phyloP scores from a whole-genome alignment of 1,284 basidiomycete genomes.

The Sporisorium iseilematis-ciliati region DNA sequence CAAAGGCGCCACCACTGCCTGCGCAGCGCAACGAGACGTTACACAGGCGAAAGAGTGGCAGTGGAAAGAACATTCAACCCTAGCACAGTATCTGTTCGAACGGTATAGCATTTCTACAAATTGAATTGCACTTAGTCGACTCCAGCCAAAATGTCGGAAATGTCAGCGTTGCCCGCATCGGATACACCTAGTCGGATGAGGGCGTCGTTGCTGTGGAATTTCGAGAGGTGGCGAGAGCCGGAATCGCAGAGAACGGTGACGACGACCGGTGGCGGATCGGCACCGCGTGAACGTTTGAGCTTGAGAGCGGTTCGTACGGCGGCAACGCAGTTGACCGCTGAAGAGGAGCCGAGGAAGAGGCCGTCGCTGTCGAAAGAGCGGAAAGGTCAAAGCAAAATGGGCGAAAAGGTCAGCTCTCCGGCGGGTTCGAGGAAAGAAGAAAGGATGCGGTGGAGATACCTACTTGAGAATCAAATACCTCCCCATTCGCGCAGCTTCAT shows the following conservation, averaged over 20 bases:
- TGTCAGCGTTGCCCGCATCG: slow-evolving; percentile 55
- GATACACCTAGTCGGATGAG: slow-evolving; percentile 49
- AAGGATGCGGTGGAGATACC: no score
- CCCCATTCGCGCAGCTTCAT: slow-evolving; percentile 66
- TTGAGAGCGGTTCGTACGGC: slow-evolving; percentile 74
- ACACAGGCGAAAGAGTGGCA: slow-evolving; percentile 38
- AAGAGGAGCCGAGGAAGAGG: slow-evolving; percentile 93
- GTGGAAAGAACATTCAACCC: slow-evolving; percentile 29
- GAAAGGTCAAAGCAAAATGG: no score
- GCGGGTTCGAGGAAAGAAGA: no score
- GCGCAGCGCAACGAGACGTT: slow-evolving; percentile 45
- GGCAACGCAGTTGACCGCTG: slow-evolving; percentile 93
- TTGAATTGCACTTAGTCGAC: slow-evolving; percentile 8
- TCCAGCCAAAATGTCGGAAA: slow-evolving; percentile 58
- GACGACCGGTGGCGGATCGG: slow-evolving; percentile 53
- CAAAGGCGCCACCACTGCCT: slow-evolving; percentile 44
- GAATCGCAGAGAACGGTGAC: slow-evolving; percentile 68
- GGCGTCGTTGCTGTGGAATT: slow-evolving; percentile 63
- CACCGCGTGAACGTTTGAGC: slow-evolving; percentile 51
- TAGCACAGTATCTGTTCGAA: slow-evolving; percentile 25
- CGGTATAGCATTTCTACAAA: slow-evolving; percentile 16
- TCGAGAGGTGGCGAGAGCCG: slow-evolving; percentile 65
- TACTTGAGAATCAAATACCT: slow-evolving; percentile 56
- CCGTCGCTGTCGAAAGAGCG: slow-evolving; percentile 75
- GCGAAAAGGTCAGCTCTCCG: no score